Evolutionary conservation across 73 alveolate genomes (phyloP), one percentile per base, ranked within the genome.

Genomic region (Stentor coeruleus): DNA sequence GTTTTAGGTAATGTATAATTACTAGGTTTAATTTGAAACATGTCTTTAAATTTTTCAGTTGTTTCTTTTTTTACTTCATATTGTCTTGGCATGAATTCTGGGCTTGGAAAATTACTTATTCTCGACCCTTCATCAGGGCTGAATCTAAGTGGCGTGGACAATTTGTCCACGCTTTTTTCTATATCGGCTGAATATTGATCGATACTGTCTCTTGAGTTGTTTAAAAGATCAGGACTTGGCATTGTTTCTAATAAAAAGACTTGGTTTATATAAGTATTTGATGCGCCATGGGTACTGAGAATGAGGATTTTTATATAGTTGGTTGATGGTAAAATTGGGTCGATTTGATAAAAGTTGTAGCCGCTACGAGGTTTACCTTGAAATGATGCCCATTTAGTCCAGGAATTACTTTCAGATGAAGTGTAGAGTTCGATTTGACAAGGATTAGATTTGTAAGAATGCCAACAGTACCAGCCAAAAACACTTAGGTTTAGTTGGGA

Each of bases 391-490:
- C 79, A 66, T 66, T 66, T 20, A 20, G n/a, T 66, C n/a, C n/a
- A 66, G 37, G 42, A 0, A 11, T 20, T 20, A 26, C 37, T 33
- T 20, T 66, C 79, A 28, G n/a, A 11, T 26, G 42, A 26, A 1
- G 37, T 40, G 15, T 33, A 66, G 2, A 66, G 37, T 20, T 66
- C 79, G 37, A 66, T 40, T 1, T 28, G 2, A 26, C 49, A 20
- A 20, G 79, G 79, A 40, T 66, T 66, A 31, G 79, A 66, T 20
- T 20, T 66, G 33, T 66, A 66, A 66, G 79, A 66, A 33, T 66
- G 79, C 79, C 79, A 66, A 31, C 79, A 66, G 37, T 26, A 66
- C 37, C 79, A 66, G 0, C 79, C 79, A 33, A 66, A 66, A 33
- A 37, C n/a, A 40, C 37, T 28, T 33, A 20, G 39, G 1, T 31